Percentiles rank a stretch among this genome's conserved stretches.
These are phyloP conservation scores for Endoconidiophora polonica DNA, from an alignment of 2,329 filamentous ascomycete species.

Conservation along the genomic window DNA sequence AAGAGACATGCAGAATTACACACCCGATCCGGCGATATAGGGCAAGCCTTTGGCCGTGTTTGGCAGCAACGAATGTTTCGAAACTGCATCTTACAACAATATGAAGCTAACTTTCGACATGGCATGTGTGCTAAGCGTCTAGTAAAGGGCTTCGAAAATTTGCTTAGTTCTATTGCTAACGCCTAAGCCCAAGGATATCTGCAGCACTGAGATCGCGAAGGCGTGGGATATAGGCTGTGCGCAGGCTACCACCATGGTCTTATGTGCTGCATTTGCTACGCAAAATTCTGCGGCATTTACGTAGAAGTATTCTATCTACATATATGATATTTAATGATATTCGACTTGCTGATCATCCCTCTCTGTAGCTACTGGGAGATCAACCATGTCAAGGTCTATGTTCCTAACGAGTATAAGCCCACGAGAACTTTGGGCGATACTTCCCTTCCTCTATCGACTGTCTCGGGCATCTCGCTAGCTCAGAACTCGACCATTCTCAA, in stretches of 20 bases:
- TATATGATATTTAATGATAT: neutral
- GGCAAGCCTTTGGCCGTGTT: conserved; percentile 53
- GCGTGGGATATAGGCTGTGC: conserved; percentile 22
- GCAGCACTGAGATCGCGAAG: conserved; percentile 53
- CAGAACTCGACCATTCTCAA: conserved; percentile 2
- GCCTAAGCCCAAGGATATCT: conserved; percentile 37
- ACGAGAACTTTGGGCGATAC: neutral
- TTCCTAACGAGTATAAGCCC: conserved; percentile 11
- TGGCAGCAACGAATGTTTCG: conserved; percentile 45
- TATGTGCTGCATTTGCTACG: conserved; percentile 25
- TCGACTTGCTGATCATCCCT: neutral
- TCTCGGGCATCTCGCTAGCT: conserved; percentile 4
- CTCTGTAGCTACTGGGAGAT: conserved; percentile 33
- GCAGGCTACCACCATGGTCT: conserved; percentile 22
- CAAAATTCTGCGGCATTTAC: conserved; percentile 1
- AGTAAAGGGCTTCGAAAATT: neutral
- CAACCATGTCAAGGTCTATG: conserved; percentile 34
- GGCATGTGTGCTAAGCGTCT: conserved; percentile 18
- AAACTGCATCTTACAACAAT: conserved; percentile 46
- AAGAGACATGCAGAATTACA: conserved; percentile 39
- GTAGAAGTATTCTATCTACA: conserved; percentile 1
- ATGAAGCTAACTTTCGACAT: conserved; percentile 62
- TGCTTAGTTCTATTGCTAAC: neutral
- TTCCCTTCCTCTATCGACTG: neutral
- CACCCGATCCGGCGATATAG: conserved; percentile 50